Evolutionary conservation across 805 yeast species (phyloP), one percentile per base, ranked within the genome.

Genomic region (Saccharomycopsis guyanensis): DNA sequence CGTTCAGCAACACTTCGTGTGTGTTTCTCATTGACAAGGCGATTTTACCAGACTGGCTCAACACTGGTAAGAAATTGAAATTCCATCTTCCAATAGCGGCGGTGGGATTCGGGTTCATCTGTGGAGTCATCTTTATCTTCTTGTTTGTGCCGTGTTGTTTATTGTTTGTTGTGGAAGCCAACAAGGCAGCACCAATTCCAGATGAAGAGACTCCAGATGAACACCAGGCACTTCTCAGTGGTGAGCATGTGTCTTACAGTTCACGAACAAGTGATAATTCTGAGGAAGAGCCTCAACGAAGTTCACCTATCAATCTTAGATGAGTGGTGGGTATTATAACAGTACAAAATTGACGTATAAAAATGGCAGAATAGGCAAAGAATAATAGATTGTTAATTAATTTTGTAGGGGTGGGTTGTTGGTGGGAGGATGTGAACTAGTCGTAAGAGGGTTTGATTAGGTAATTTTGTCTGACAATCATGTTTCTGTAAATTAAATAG

Each of bases 11-110:
- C 2, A 53, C 56, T 2, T 59, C 72, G 2, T 84, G 89, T 52
- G 72, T 85, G 1, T 78, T 82, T 52, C 58, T 81, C 2, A 66
- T 84, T 39, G 91, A 85, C 52, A 69, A 76, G 41, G 86, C 89
- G 1, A 65, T 85, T n/a, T 73, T 75, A 33, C 71, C 82, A 20
- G 59, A 61, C 1, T 84, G 94, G 93, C 59, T 81, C 4, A 71
- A 72, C 27, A 58, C 57, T n/a, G 66, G 62, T 24, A 57, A 70
- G 18, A 71, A 73, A 31, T 65, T 78, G 38, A 82, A 75, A 49
- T 61, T 84, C 20, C 81, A 74, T 50, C 62, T 85, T 32, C 88
- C 93, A 4, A 70, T 77, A 43, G 70, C 80, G 16, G 85, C 91
- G 12, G 64, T 83, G 27, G 80, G 80, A 0, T 61, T 83, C 23